These are phyloP conservation scores for Ochetophila trinervis DNA, from an alignment of 306 rosid genomes.

Conservation along the genomic window DNA sequence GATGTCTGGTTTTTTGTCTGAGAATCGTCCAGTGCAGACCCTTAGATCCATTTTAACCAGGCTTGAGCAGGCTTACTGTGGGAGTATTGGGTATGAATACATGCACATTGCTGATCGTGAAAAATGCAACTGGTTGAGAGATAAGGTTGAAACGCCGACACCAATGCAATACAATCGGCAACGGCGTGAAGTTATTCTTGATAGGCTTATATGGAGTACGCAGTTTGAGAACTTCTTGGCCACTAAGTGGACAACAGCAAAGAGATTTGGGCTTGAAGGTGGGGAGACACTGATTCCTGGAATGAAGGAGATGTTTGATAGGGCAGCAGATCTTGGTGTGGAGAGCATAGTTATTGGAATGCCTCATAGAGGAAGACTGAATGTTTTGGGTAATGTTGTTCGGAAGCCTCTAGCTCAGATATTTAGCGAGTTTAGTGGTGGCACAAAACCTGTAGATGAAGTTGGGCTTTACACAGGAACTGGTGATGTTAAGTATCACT, in stretches of 20 bases:
- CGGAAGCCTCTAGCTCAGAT: slow-evolving; percentile 90
- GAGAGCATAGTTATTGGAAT: slow-evolving; percentile 97
- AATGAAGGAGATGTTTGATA: slow-evolving; percentile 95
- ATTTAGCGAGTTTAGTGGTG: slow-evolving; percentile 83
- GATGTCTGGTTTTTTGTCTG: slow-evolving; percentile 94
- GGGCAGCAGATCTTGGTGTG: slow-evolving; percentile 90
- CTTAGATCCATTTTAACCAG: slow-evolving; percentile 86
- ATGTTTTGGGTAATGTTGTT: slow-evolving; percentile 89
- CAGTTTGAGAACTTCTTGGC: slow-evolving; percentile 91
- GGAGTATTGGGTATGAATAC: slow-evolving; percentile 89
- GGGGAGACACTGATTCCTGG: slow-evolving; percentile 90
- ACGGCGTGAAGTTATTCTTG: slow-evolving; percentile 85
- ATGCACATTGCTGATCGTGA: slow-evolving; percentile 90
- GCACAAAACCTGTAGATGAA: slow-evolving; percentile 78
- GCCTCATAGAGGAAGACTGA: slow-evolving; percentile 85
- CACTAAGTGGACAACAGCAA: slow-evolving; percentile 90
- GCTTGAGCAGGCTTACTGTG: slow-evolving; percentile 96
- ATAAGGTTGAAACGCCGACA: slow-evolving; percentile 84
- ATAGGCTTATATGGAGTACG: slow-evolving; percentile 91
- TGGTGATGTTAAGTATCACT: slow-evolving; percentile 95
- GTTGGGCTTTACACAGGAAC: slow-evolving; percentile 90
- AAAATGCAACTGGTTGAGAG: slow-evolving; percentile 87
- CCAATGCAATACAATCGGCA: slow-evolving; percentile 59
- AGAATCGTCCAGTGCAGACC: slow-evolving; percentile 92
- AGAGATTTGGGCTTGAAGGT: slow-evolving; percentile 96